Evolutionary conservation across 306 rosid species (phyloP).

Genomic region (Malus orientalis): DNA sequence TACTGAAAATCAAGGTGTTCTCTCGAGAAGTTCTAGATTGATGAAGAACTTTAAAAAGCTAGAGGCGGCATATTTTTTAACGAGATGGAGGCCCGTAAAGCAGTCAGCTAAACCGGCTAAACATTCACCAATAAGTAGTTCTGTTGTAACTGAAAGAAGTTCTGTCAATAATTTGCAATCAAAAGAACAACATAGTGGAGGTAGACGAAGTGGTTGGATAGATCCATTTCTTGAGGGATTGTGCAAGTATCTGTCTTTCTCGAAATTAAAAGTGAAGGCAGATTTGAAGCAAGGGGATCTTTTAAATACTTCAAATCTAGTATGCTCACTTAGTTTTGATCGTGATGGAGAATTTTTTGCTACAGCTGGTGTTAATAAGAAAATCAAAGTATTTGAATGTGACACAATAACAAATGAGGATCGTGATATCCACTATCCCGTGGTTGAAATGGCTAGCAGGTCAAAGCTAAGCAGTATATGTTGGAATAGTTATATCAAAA

Average conservation of each 20-base stretch:
- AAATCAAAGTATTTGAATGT: conserved; percentile 83
- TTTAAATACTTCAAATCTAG: conserved; percentile 86
- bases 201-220: conserved; percentile 77
- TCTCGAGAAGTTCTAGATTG: conserved; percentile 59
- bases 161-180: conserved; percentile 48
- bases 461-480: conserved; percentile 89
- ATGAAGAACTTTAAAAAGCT: conserved; percentile 90
- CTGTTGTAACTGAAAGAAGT: conserved; percentile 66
- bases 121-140: conserved; percentile 52
- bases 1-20: conserved; percentile 29
- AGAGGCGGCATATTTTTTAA: conserved; percentile 75
- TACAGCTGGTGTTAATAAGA: conserved; percentile 92
- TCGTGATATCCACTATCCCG: conserved; percentile 92
- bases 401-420: conserved; percentile 69
- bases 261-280: conserved; percentile 79
- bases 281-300: conserved; percentile 98
- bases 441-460: conserved; percentile 84
- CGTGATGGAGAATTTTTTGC: conserved; percentile 96
- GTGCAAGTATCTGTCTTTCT: conserved; percentile 87
- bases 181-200: conserved; percentile 45
- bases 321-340: conserved; percentile 82
- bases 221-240: conserved; percentile 90
- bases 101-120: conserved; percentile 37
- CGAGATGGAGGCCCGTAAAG: conserved; percentile 60
- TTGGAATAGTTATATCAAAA: conserved; percentile 94